Evolutionary conservation across 2,329 filamentous ascomycete species (phyloP).

Genomic region (Sporothrix globosa): DNA sequence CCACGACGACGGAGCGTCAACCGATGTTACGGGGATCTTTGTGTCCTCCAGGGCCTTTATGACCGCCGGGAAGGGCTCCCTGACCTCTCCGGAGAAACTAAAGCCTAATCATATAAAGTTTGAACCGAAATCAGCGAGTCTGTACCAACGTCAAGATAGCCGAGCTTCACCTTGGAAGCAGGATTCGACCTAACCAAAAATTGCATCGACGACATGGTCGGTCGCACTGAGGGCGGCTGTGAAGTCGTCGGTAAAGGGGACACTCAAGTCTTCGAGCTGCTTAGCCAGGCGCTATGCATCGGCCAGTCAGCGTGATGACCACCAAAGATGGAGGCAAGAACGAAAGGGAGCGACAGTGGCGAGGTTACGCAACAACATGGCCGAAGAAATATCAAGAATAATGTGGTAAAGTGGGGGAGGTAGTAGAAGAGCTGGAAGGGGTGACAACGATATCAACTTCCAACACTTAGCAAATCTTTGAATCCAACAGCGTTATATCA

Average conservation of each 20-base stretch:
- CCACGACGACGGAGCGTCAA: slow-evolving; percentile 95
- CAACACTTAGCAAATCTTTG: too few relatives aligned
- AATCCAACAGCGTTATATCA: too few relatives aligned
- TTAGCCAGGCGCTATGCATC: slow-evolving; percentile 70
- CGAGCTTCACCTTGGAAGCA: background rate
- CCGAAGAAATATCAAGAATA: too few relatives aligned
- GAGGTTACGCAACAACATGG: too few relatives aligned
- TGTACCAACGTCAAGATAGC: background rate
- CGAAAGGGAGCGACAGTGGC: too few relatives aligned
- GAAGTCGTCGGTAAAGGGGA: slow-evolving; percentile 87
- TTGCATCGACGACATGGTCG: slow-evolving; percentile 86
- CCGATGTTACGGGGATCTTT: slow-evolving; percentile 76
- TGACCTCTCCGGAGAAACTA: slow-evolving; percentile 86
- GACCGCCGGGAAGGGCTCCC: slow-evolving; percentile 86
- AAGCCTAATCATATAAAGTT: slow-evolving; percentile 62
- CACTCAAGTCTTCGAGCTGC: slow-evolving; percentile 79
- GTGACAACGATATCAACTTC: too few relatives aligned
- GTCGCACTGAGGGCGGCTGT: slow-evolving; percentile 63
- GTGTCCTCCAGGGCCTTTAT: slow-evolving; percentile 76
- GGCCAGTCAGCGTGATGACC: slow-evolving; percentile 32
- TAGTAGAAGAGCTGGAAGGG: too few relatives aligned
- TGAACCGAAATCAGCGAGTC: background rate
- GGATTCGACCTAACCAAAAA: slow-evolving; percentile 68
- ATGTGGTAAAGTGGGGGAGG: too few relatives aligned
- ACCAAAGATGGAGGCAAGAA: background rate